Conservation (phyloP, 2,329 filamentous ascomycete genomes). For the Trichoderma sp. region DNA sequence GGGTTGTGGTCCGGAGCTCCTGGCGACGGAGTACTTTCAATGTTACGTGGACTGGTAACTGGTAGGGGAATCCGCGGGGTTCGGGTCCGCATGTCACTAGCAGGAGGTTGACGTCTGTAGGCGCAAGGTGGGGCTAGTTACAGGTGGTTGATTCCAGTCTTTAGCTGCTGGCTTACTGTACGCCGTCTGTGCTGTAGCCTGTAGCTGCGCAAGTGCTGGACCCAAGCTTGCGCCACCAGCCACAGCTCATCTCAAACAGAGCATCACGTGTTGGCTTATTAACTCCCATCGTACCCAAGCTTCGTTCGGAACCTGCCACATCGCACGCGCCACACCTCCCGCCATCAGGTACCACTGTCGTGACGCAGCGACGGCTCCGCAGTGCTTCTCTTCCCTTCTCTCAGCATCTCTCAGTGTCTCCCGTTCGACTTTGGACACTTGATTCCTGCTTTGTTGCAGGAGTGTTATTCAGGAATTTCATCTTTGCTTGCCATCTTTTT, state of each 20-base stretch:
- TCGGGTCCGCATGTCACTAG: conserved; percentile 5
- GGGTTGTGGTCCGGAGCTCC: background rate
- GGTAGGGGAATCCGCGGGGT: conserved; percentile 16
- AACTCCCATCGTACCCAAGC: background rate
- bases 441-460: background rate
- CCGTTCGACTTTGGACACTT: background rate
- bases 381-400: background rate
- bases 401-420: background rate
- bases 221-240: background rate
- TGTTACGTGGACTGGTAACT: background rate
- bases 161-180: background rate
- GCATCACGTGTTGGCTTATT: background rate
- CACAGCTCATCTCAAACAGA: background rate
- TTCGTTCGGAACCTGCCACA: background rate
- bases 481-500: background rate
- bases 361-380: conserved; percentile 30
- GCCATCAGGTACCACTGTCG: conserved; percentile 33
- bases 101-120: conserved; percentile 18
- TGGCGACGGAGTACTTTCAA: background rate
- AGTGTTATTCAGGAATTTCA: background rate
- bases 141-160: background rate
- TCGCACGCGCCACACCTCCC: background rate
- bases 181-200: too few relatives aligned
- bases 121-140: conserved; percentile 13
- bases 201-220: background rate